A percentile compares a stretch with the other conserved stretches of the same genome.
Evolutionary conservation across 23 red algal genomes (phyloP).

Genomic region (Pyropia yezoensis): DNA sequence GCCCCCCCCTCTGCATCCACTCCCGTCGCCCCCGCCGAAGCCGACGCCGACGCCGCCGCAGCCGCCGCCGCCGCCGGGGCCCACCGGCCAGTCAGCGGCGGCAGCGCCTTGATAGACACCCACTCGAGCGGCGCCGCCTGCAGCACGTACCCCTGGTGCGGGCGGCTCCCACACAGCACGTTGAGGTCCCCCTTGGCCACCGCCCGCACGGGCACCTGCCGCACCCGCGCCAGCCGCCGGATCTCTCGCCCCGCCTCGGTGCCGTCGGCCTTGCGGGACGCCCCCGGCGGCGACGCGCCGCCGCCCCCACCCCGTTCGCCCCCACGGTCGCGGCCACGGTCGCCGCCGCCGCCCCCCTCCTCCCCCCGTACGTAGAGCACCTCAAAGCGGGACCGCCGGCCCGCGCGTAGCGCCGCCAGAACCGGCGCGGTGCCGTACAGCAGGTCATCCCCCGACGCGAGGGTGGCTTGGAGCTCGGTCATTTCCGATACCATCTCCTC

Average conservation of each 20-base stretch:
- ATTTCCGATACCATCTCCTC: no score
- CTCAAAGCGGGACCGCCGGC: constrained; percentile 25
- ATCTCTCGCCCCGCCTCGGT: constrained; percentile 20
- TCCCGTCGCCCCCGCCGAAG: no score
- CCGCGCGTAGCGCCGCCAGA: constrained; percentile 31
- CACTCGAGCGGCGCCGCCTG: constrained; percentile 37
- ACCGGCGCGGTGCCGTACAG: constrained; percentile 85
- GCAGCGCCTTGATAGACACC: constrained; percentile 31
- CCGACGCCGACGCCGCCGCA: no score
- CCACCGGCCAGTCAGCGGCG: background rate
- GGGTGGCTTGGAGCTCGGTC: constrained; percentile 9
- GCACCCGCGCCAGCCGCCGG: constrained; percentile 4
- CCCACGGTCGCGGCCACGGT: no score
- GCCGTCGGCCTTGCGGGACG: constrained; percentile 22
- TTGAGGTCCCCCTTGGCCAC: constrained; percentile 83
- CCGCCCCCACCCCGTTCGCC: background rate
- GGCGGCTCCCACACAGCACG: constrained; percentile 49
- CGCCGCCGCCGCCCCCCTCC: background rate
- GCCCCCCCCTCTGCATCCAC: no score
- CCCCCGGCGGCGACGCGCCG: background rate
- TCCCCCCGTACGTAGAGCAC: constrained; percentile 40
- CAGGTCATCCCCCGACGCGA: constrained; percentile 51
- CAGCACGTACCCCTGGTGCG: constrained; percentile 87
- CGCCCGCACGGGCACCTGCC: constrained; percentile 4
- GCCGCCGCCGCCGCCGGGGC: background rate